Evolutionary conservation across 2,329 filamentous ascomycete species (phyloP).

Genomic region (Triangularia verruculosa): DNA sequence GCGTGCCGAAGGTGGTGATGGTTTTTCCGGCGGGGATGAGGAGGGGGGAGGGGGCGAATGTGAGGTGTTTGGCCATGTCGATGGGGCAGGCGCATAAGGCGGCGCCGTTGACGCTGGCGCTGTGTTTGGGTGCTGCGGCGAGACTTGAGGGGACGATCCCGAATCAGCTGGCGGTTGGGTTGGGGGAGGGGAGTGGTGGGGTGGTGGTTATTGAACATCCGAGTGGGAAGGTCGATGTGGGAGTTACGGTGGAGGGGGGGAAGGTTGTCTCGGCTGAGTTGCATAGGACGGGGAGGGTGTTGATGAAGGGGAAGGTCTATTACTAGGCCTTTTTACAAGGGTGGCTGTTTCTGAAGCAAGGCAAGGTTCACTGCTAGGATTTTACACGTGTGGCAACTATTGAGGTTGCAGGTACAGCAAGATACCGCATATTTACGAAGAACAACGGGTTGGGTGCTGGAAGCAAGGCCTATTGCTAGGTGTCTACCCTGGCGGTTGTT

Average conservation of each 20-base stretch:
- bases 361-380: no score
- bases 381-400: no score
- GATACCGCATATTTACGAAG: no score
- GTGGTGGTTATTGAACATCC: slow-evolving; percentile 46
- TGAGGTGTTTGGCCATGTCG: slow-evolving; percentile 47
- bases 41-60: slow-evolving; percentile 32
- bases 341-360: background rate
- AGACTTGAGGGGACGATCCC: slow-evolving; percentile 43
- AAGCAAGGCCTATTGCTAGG: no score
- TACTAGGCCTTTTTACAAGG: slow-evolving; percentile 29
- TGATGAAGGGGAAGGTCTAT: slow-evolving; percentile 50
- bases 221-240: slow-evolving; percentile 46
- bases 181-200: slow-evolving; percentile 19
- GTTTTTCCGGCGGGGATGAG: slow-evolving; percentile 35
- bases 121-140: slow-evolving; percentile 40
- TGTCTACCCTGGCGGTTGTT: no score
- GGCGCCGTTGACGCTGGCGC: slow-evolving; percentile 40
- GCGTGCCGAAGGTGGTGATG: slow-evolving; percentile 46
- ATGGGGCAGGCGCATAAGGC: slow-evolving; percentile 46
- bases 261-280: slow-evolving; percentile 44
- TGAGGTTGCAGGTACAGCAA: no score
- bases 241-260: slow-evolving; percentile 39
- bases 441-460: no score
- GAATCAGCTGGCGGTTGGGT: slow-evolving; percentile 30
- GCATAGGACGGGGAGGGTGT: slow-evolving; percentile 45